Conservation (phyloP, 768 basidiomycete species). For the Vishniacozyma victoriae region DNA sequence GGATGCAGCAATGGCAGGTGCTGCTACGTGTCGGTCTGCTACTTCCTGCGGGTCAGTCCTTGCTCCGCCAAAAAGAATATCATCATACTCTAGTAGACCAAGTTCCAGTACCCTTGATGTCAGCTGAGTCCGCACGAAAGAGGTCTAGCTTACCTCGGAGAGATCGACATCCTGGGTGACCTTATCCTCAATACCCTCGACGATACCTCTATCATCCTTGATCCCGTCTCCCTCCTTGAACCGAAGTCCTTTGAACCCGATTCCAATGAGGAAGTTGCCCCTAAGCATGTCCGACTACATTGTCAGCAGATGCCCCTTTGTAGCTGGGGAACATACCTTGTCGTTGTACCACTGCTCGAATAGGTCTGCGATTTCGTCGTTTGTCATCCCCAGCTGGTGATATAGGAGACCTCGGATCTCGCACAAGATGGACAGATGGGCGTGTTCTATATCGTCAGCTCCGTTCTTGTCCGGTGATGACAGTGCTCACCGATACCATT, state of each 20-base stretch:
- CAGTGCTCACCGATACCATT: conserved; percentile 39
- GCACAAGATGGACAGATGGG: conserved; percentile 38
- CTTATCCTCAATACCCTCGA: conserved; percentile 47
- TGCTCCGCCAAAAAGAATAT: not conserved
- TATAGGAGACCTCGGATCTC: conserved; percentile 37
- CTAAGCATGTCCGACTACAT: conserved; percentile 19
- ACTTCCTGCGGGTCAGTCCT: conserved; percentile 27
- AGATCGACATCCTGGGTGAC: conserved; percentile 46
- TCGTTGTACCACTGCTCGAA: conserved; percentile 41
- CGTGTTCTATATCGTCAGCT: conserved; percentile 30
- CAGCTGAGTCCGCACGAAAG: no score
- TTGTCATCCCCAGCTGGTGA: conserved; percentile 30
- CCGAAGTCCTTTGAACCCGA: conserved; percentile 37
- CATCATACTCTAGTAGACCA: conserved; percentile 28
- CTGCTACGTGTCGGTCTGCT: conserved; percentile 42
- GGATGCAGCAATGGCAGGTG: conserved; percentile 42
- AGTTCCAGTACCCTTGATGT: conserved; percentile 33
- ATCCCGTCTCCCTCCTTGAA: conserved; percentile 43
- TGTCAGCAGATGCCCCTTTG: not conserved
- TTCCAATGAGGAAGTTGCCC: conserved; percentile 43
- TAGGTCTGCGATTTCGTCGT: conserved; percentile 39
- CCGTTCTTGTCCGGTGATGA: not conserved
- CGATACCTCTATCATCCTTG: conserved; percentile 34
- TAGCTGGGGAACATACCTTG: not conserved
- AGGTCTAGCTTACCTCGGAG: conserved; percentile 23